Base-by-base conservation (phyloP, 2,329 filamentous ascomycete genomes). In the Ophiostoma sp. region DNA sequence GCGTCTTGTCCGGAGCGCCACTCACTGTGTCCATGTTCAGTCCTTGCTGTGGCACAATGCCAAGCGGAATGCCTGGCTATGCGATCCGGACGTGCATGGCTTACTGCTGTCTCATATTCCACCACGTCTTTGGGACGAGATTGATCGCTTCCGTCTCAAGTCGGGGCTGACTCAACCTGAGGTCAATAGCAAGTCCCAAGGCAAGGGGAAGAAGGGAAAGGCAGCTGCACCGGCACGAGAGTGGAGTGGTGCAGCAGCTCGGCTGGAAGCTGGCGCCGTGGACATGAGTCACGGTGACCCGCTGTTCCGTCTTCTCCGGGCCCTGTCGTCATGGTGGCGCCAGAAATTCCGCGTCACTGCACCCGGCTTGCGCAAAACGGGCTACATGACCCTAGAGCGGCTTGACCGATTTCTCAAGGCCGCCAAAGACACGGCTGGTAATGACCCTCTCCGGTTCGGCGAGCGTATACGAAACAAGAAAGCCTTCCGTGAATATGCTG, bases 21-120 rank as follows among this genome's bases (percentile, higher is more conserved):
- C 94, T 0, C 96, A 99, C 81, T 93, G 93, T 77, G 87, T 97
- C 77, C 96, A 99, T 81, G 94, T 98, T 1, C 91, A 97, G 80
- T 89, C 90, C 70, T 84, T 99, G 19, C 87, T 99, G 74, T 98
- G 92, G 87, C 95, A 98, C 80, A 98, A 98, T 79, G 89, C 93
- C 0, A 82, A 96, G 17, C 89, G 93, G 57, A 98, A 98, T 80
- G 86, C 89, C 0, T 98, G 95, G 91, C 83, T 94, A 25, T 93
- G 93, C 77, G 93, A 98, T 78, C 81, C 87, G 3, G 88, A 92
- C 75, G 86, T 97, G 0, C 93, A 96, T 75, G 89, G 90, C 12
- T 92, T 90, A 19, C 85, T 98, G 79, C 85, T 96, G 3, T 89
- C 90, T n/a, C 91, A 93, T 73, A 78, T 97, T 7, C 87, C 92